Percentiles rank a stretch among this genome's conserved stretches.
Conservation (phyloP, 129 eudicot genomes). For the Gnaphalium uliginosum region DNA sequence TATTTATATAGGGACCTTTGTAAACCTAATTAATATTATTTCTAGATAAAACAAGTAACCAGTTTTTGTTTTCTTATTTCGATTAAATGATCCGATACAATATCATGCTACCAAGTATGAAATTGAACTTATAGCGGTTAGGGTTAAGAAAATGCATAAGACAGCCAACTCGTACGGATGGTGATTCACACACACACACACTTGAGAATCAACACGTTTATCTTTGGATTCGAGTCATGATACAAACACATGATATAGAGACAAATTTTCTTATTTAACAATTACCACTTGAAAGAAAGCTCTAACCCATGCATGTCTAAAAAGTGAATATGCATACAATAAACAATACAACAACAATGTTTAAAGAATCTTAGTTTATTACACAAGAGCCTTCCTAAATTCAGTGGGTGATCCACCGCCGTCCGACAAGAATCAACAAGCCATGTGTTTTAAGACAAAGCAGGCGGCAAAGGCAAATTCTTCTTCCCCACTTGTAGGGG, state of each 20-base stretch:
- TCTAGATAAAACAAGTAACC: too few species aligned
- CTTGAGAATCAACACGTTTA: neutral
- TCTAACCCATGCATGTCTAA: constrained; percentile 20
- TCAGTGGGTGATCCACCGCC: constrained; percentile 59
- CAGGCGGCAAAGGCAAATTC: constrained; percentile 43
- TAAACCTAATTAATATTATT: too few species aligned
- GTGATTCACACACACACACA: neutral
- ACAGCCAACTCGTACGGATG: too few species aligned
- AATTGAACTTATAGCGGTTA: neutral
- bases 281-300: neutral
- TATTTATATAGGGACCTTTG: too few species aligned
- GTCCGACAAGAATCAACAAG: constrained; percentile 52
- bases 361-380: constrained; percentile 20
- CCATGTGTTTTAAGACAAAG: constrained; percentile 37
- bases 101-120: neutral
- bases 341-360: neutral
- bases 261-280: neutral
- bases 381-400: constrained; percentile 22
- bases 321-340: neutral
- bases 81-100: too few species aligned
- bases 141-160: too few species aligned
- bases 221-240: too few species aligned
- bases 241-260: too few species aligned
- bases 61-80: too few species aligned
- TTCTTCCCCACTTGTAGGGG: constrained; percentile 64